Percentiles rank a stretch among this genome's conserved stretches.
phyloP scores from a whole-genome alignment of 148 eudicot genomes.

The Silene latifolia region DNA sequence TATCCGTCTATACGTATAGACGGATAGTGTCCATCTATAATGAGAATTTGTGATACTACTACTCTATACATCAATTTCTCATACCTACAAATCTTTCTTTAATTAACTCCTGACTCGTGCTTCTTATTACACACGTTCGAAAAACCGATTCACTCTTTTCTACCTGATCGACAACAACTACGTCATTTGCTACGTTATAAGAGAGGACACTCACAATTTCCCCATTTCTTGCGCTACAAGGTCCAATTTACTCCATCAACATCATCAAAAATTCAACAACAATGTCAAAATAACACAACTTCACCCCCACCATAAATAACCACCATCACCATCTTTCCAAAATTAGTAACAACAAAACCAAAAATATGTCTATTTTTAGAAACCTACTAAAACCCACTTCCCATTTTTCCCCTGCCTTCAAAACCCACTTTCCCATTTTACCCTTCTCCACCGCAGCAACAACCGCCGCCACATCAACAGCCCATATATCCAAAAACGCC shows the following conservation, averaged over 20 bases:
- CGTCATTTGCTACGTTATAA: not conserved
- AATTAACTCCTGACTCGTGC: too few species aligned
- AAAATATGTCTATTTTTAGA: slow-evolving; percentile 41
- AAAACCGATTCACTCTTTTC: too few species aligned
- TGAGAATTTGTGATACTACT: too few species aligned
- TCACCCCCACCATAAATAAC: too few species aligned
- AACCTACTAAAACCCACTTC: slow-evolving; percentile 33
- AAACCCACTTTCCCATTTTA: slow-evolving; percentile 20
- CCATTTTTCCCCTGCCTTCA: slow-evolving; percentile 17
- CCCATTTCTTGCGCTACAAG: slow-evolving; percentile 26
- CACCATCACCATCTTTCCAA: not conserved
- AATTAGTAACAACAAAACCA: not conserved
- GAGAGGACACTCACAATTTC: not conserved
- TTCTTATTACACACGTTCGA: too few species aligned
- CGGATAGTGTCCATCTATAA: too few species aligned
- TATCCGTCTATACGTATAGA: too few species aligned
- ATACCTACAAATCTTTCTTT: too few species aligned
- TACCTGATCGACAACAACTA: too few species aligned
- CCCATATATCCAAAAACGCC: slow-evolving; percentile 16
- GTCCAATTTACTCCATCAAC: not conserved
- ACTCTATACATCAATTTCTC: too few species aligned
- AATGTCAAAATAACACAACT: not conserved
- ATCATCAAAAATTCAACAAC: not conserved
- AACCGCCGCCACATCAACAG: not conserved
- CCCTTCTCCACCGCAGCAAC: slow-evolving; percentile 23